Conservation (phyloP, 2,329 filamentous ascomycete species). For the Aspergillus alliaceus region DNA sequence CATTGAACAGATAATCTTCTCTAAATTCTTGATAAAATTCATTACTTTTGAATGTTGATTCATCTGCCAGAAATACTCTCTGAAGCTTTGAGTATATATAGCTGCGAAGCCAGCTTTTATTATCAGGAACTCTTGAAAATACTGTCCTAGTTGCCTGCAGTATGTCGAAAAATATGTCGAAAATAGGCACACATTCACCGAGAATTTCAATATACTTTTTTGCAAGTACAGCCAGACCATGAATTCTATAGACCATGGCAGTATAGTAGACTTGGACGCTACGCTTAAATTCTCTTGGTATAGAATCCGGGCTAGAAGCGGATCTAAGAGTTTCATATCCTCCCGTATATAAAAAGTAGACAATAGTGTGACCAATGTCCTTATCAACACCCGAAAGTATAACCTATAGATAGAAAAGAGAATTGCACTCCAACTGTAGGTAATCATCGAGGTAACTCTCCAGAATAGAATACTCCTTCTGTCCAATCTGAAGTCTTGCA, state of each 20-base stretch:
- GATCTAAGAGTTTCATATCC: too few species aligned
- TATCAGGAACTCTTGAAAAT: not conserved
- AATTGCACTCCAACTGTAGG: too few species aligned
- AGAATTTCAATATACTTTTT: not conserved
- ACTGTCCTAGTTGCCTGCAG: not conserved
- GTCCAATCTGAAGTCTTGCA: too few species aligned
- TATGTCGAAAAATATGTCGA: not conserved
- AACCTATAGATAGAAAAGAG: too few species aligned
- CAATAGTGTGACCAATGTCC: too few species aligned
- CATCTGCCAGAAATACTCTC: not conserved
- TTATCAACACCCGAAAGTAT: too few species aligned
- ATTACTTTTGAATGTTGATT: not conserved
- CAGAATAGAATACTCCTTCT: too few species aligned
- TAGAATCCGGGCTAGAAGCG: too few species aligned
- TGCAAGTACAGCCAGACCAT: not conserved
- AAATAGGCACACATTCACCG: not conserved
- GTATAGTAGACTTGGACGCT: too few species aligned
- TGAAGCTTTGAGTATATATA: not conserved
- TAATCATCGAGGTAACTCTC: too few species aligned
- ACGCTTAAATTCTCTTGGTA: too few species aligned
- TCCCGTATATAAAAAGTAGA: too few species aligned
- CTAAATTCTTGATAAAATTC: not conserved
- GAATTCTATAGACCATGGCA: not conserved
- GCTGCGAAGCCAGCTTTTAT: not conserved
- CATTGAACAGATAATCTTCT: not conserved